Conservation (phyloP, 768 basidiomycete species). For the Auriscalpium orientale region DNA sequence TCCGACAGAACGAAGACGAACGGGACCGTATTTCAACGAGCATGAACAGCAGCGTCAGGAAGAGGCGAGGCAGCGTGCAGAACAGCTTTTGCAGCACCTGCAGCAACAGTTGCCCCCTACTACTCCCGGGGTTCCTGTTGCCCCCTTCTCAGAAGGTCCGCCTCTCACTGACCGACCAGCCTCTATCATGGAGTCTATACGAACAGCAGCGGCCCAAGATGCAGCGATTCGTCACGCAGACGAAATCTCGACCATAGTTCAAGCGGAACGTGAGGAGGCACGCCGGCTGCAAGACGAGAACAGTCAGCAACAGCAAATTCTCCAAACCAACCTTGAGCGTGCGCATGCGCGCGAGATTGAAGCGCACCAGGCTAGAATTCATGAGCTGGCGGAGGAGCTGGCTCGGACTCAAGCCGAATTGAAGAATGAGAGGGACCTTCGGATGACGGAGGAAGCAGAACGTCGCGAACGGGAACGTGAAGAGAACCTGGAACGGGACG, state of each 20-base stretch:
- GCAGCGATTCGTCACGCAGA: conserved; percentile 49
- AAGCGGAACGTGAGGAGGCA: conserved; percentile 13
- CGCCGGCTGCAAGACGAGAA: too few species aligned
- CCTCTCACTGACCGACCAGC: conserved; percentile 19
- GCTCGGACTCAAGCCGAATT: conserved; percentile 49
- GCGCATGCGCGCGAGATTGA: conserved; percentile 27
- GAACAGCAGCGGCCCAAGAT: conserved; percentile 35
- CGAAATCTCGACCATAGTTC: conserved; percentile 42
- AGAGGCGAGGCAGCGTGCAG: conserved; percentile 45
- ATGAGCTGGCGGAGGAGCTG: conserved; percentile 57
- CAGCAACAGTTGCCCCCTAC: conserved; percentile 10
- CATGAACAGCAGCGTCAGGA: conserved; percentile 49
- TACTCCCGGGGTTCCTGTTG: neutral
- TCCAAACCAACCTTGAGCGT: neutral
- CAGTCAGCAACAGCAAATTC: too few species aligned
- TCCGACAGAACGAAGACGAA: conserved; percentile 57
- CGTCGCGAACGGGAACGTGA: conserved; percentile 50
- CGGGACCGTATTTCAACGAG: conserved; percentile 55
- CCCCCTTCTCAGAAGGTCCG: conserved; percentile 8
- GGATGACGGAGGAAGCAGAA: conserved; percentile 53
- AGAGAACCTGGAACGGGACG: conserved; percentile 53
- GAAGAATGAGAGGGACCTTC: conserved; percentile 52
- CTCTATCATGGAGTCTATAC: conserved; percentile 31
- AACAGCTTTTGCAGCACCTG: conserved; percentile 30
- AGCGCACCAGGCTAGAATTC: conserved; percentile 49